Base-by-base conservation (phyloP, 306 rosid species). In the Hippophae gyantsensis region DNA sequence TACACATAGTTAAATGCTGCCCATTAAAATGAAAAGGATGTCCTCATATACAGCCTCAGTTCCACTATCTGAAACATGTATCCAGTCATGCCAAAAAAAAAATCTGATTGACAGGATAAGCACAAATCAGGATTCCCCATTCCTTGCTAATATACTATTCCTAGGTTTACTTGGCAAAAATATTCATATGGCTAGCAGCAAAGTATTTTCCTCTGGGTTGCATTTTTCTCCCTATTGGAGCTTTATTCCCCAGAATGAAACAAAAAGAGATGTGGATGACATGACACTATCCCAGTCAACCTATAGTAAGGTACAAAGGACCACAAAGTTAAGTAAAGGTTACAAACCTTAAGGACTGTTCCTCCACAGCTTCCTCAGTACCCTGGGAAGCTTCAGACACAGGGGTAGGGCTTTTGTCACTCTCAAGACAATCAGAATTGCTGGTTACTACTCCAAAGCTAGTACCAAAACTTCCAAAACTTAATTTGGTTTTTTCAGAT, bases 401-500 rank as follows among this genome's bases (percentile, higher is more conserved):
- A 54, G 86, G 78, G 12, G 93, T 66, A 13, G 84, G 85, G 69
- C 85, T 78, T 84, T 72, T 81, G 58, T 85, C 90, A 52, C 85
- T 85, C 62, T 77, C 89, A 47, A 76, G 84, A 62, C 70, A 72
- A 61, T 76, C 72, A 43, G 70, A 74, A 72, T 54, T 61, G 77
- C 60, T 68, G 27, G 82, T 67, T 62, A 72, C 56, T 56, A 76
- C 72, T 14, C 86, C 99, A 71, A 85, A 92, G 58, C 79, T 65
- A 60, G 70, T 55, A 56, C 86, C 97, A 84, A 93, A 84, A 79
- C 97, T 93, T 76, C 97, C 99, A 80, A 88, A 93, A 63, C 89
- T 82, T 72, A 93, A 76, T 77, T 93, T 88, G 56, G 79, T 78
- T 74, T 86, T 81, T 79, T 93, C 97, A 56, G 97, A 93, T 63